phyloP scores from a whole-genome alignment of 345 rosid genomes.

The Bruguiera parviflora region DNA sequence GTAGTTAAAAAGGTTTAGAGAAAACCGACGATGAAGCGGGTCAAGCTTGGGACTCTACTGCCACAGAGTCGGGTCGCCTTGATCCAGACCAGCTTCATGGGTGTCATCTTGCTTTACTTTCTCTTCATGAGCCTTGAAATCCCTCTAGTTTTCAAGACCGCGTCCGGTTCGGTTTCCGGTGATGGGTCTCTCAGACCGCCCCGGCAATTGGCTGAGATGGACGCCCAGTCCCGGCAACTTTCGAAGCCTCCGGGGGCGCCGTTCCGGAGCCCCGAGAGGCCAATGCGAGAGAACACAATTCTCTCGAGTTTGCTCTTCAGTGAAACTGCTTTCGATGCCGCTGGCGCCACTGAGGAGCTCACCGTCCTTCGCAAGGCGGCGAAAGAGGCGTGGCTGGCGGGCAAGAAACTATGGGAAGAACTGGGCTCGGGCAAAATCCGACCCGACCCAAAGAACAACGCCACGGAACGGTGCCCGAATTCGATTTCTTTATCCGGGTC shows the following conservation, averaged over 20 bases:
- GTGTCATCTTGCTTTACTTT: slow-evolving; percentile 35
- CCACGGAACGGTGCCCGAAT: slow-evolving; percentile 42
- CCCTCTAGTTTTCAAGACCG: slow-evolving; percentile 41
- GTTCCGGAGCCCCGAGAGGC: slow-evolving; percentile 15
- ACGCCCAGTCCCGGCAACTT: background rate
- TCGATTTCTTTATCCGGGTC: slow-evolving; percentile 61
- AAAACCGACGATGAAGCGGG: slow-evolving; percentile 35
- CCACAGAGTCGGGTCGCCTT: slow-evolving; percentile 37
- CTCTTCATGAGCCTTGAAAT: slow-evolving; percentile 47
- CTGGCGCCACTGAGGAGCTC: slow-evolving; percentile 18
- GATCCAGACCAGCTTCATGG: slow-evolving; percentile 35
- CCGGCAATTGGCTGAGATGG: background rate
- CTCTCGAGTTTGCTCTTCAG: slow-evolving; percentile 18
- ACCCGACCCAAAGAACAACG: slow-evolving; percentile 30
- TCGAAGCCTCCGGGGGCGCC: background rate
- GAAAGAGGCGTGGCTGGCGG: slow-evolving; percentile 62
- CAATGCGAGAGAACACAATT: slow-evolving; percentile 13
- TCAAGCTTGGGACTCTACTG: slow-evolving; percentile 35
- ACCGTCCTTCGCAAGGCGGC: slow-evolving; percentile 64
- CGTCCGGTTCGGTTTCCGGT: slow-evolving; percentile 22
- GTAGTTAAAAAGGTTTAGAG: too few relatives aligned
- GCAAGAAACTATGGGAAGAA: slow-evolving; percentile 68
- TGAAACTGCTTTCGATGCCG: slow-evolving; percentile 20
- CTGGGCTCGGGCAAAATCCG: slow-evolving; percentile 47
- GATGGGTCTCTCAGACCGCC: slow-evolving; percentile 20